A percentile compares a stretch with the other conserved stretches of the same genome.
Conservation (phyloP, 768 basidiomycete genomes). For the Phylloporus scabripes region DNA sequence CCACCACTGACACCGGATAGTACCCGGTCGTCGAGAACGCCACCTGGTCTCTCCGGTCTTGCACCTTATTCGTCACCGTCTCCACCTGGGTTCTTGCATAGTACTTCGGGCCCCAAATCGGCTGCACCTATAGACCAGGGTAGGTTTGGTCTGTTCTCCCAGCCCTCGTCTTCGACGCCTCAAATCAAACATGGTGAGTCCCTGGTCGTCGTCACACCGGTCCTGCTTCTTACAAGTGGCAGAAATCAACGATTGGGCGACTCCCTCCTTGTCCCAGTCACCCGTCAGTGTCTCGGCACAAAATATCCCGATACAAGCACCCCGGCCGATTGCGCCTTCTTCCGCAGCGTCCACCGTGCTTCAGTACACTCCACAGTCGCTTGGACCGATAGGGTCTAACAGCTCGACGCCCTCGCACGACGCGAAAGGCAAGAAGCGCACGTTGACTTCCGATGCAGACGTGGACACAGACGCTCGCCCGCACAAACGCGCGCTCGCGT, state of each 20-base stretch:
- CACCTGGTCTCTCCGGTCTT: conserved; percentile 29
- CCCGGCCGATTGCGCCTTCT: conserved; percentile 22
- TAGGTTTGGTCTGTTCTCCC: conserved; percentile 16
- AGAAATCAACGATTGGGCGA: conserved; percentile 25
- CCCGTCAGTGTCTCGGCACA: conserved; percentile 12
- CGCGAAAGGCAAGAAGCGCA: conserved; percentile 37
- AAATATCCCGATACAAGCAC: conserved; percentile 27
- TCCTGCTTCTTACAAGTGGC: not conserved
- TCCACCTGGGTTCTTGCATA: conserved; percentile 32
- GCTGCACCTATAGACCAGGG: conserved; percentile 14
- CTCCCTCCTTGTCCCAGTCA: conserved; percentile 14
- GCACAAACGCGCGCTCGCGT: conserved; percentile 35
- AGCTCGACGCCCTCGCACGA: conserved; percentile 27
- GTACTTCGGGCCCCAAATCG: conserved; percentile 25
- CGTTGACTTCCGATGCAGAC: conserved; percentile 24
- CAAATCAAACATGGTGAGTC: conserved; percentile 28
- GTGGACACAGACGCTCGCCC: conserved; percentile 26
- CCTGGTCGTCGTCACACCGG: not conserved
- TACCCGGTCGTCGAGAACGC: conserved; percentile 30
- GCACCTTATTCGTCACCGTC: conserved; percentile 31
- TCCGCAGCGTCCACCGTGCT: conserved; percentile 34
- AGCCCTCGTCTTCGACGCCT: conserved; percentile 17
- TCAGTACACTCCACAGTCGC: conserved; percentile 19
- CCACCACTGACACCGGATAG: conserved; percentile 28
- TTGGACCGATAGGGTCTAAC: conserved; percentile 12